Evolutionary conservation across 1,284 basidiomycete genomes (phyloP), one percentile per base, ranked within the genome.

Genomic region (Microbotryum saponariae): DNA sequence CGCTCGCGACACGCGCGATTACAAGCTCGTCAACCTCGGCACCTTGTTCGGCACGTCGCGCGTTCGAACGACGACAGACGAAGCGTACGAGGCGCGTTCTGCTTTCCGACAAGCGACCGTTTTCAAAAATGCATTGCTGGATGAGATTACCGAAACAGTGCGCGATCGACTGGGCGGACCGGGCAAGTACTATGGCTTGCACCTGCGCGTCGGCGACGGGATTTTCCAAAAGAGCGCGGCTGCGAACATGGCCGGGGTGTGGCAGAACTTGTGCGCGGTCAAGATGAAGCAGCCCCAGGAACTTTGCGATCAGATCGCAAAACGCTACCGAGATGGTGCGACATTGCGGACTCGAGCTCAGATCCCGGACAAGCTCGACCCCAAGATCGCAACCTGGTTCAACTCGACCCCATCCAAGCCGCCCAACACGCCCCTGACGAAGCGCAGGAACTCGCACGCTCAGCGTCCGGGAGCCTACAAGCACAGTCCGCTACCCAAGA

Each of bases 161-260:
- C 61, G 66, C 18, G 66, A 72, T 31, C 59, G 59, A 31, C 76
- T 88, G 16, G 82, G 81, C n/a, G 77, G 78, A 0, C 64, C 53
- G 25, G 70, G 72, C 16, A 54, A 70, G 7, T 89, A 84, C 68
- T 71, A 86, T 27, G 84, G 81, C 2, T 80, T 81, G 6, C 87
- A 89, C 68, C 72, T 89, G 2, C 82, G 88, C 12, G 70, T 87
- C 5, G 82, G 82, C 7, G 85, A 88, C 66, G 84, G 85, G 1
- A 69, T 75, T 6, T 89, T 89, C 73, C 76, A 76, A 66, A 70
- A 70, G 25, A 75, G 77, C 21, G 77, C 78, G 14, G 67, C 70
- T 25, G 68, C 62, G 25, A 70, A 73, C 57, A 65, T 66, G 57
- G 46, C 50, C n/a, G 61, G 59, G 44, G 57, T 72, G 5, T 73